phyloP scores from a whole-genome alignment of 2,329 filamentous ascomycete species.

The Tolypocladium ovalisporum region DNA sequence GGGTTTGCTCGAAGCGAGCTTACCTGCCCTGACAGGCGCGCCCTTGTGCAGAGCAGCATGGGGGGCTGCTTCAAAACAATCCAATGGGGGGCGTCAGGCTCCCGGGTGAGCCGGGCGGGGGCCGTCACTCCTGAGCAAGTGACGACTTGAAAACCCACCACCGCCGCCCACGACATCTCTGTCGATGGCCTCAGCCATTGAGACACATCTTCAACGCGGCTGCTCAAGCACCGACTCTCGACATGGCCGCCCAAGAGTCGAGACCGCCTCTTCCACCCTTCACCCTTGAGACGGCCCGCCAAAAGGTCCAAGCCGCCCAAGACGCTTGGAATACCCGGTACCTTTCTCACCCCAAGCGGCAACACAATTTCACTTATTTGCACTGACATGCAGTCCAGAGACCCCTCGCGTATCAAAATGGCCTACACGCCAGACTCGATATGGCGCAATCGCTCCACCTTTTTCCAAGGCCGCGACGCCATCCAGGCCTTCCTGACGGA shows the following conservation, averaged over 20 bases:
- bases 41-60: too few relatives aligned
- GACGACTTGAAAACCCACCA: too few relatives aligned
- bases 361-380: constrained; percentile 5
- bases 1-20: not conserved
- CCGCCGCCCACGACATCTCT: too few relatives aligned
- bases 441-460: constrained; percentile 68
- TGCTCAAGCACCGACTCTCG: not conserved
- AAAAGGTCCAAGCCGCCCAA: constrained; percentile 78
- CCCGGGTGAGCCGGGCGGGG: not conserved
- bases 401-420: constrained; percentile 53
- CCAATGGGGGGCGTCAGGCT: not conserved
- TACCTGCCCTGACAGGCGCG: not conserved
- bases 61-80: too few relatives aligned
- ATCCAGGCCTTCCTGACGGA: constrained; percentile 58
- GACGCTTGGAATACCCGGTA: constrained; percentile 73
- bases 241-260: not conserved
- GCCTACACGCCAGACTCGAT: constrained; percentile 67
- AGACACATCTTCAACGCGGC: too few relatives aligned
- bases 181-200: too few relatives aligned
- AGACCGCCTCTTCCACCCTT: constrained; percentile 56
- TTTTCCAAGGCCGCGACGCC: constrained; percentile 55
- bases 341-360: not conserved
- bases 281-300: constrained; percentile 55
- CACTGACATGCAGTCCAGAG: constrained; percentile 27
- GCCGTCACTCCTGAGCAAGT: too few relatives aligned